These are phyloP conservation scores for Coix lacrymajobi DNA, from an alignment of 176 grass and related monocot genomes.

Conservation along the genomic window DNA sequence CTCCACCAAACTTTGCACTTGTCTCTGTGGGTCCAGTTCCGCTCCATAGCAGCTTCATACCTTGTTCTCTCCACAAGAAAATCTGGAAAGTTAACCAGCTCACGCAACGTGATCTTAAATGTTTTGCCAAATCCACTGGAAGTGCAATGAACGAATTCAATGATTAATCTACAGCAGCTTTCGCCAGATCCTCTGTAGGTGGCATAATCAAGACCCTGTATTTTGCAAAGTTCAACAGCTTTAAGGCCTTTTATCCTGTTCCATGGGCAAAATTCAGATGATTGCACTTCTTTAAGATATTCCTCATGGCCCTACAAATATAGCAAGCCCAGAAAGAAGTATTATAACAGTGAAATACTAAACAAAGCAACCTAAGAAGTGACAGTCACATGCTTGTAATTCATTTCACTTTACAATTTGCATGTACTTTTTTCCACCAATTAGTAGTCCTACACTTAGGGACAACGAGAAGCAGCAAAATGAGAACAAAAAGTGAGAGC, in stretches of 20 bases:
- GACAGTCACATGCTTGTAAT: neutral
- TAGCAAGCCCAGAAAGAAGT: conserved; percentile 12
- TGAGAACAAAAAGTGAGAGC: neutral
- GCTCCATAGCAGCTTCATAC: conserved; percentile 65
- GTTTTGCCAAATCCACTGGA: conserved; percentile 49
- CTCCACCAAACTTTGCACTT: conserved; percentile 97
- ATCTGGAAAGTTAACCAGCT: conserved; percentile 70
- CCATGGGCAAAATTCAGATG: conserved; percentile 51
- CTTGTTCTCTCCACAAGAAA: conserved; percentile 93
- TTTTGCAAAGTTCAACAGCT: conserved; percentile 86
- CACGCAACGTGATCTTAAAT: conserved; percentile 73
- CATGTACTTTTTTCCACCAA: neutral
- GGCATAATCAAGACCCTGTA: conserved; percentile 62
- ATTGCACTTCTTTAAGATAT: conserved; percentile 38
- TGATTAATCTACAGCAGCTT: conserved; percentile 78
- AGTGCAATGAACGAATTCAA: conserved; percentile 52
- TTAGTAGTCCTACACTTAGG: neutral
- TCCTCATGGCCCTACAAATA: conserved; percentile 79
- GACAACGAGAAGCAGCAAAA: neutral
- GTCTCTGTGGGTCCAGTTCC: conserved; percentile 83
- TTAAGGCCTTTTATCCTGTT: conserved; percentile 54
- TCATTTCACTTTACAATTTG: neutral
- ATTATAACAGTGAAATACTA: conserved; percentile 2
- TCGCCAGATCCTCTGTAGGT: conserved; percentile 85
- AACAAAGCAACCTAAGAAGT: neutral